phyloP scores from a whole-genome alignment of 169 alveolate genomes.

The Theileria sp. region DNA sequence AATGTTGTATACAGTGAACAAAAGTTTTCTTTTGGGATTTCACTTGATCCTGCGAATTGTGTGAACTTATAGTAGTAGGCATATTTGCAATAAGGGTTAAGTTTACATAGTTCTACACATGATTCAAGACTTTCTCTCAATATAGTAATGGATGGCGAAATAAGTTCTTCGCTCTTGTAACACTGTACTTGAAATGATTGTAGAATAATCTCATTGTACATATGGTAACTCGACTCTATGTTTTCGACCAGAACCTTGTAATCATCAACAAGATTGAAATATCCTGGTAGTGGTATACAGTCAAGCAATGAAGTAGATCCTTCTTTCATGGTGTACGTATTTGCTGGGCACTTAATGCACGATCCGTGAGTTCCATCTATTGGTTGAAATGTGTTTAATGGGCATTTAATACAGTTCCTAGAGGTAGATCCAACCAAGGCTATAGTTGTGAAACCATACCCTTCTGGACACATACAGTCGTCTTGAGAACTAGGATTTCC shows the following conservation, averaged over 20 bases:
- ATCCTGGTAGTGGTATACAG: slow-evolving; percentile 73
- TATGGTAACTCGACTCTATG: slow-evolving; percentile 1
- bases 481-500: slow-evolving; percentile 22
- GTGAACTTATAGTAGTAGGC: slow-evolving; percentile 19
- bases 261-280: slow-evolving; percentile 23
- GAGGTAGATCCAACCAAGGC: slow-evolving; percentile 9
- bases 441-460: slow-evolving; percentile 32
- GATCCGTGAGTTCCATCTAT: slow-evolving; percentile 58
- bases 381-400: slow-evolving; percentile 55
- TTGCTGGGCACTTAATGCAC: slow-evolving; percentile 71
- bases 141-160: neutral
- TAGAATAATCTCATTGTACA: neutral
- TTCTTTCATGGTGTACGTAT: slow-evolving; percentile 59
- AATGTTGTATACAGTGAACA: slow-evolving; percentile 6
- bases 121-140: slow-evolving; percentile 42
- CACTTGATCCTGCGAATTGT: slow-evolving; percentile 5
- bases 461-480: slow-evolving; percentile 57
- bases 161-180: slow-evolving; percentile 6
- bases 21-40: neutral
- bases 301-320: slow-evolving; percentile 65
- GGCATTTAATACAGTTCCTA: slow-evolving; percentile 36
- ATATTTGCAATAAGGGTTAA: slow-evolving; percentile 65
- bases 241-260: neutral
- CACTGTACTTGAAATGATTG: neutral
- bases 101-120: slow-evolving; percentile 68